These are phyloP conservation scores for Phlebiopsis gigantea DNA, from an alignment of 768 basidiomycete genomes.

Conservation along the genomic window DNA sequence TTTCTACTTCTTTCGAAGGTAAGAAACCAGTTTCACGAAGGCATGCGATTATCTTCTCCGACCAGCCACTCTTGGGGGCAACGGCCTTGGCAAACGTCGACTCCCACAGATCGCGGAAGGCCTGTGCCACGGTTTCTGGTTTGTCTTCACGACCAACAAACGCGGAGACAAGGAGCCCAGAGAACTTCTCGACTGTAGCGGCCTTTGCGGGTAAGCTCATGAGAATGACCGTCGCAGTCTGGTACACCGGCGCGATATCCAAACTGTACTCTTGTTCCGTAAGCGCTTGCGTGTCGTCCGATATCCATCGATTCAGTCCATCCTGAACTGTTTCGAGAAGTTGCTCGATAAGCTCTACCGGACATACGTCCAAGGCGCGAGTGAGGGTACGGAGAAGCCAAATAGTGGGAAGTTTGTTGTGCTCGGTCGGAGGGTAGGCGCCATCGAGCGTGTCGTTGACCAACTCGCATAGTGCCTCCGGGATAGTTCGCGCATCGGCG, in stretches of 20 bases:
- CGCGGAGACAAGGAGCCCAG: conserved; percentile 49
- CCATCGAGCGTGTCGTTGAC: conserved; percentile 53
- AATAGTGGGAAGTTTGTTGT: conserved; percentile 45
- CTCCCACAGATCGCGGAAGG: conserved; percentile 63
- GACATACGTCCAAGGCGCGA: conserved; percentile 50
- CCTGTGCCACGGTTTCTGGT: conserved; percentile 36
- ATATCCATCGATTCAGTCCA: conserved; percentile 56
- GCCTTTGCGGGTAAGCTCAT: conserved; percentile 38
- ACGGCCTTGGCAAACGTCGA: conserved; percentile 13
- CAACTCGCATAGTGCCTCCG: conserved; percentile 50
- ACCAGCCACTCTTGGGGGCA: conserved; percentile 48
- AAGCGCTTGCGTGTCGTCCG: conserved; percentile 50
- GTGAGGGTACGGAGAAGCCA: conserved; percentile 62
- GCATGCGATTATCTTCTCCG: conserved; percentile 37
- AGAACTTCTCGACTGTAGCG: conserved; percentile 41
- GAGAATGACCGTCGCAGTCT: conserved; percentile 49
- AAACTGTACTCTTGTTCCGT: conserved; percentile 48
- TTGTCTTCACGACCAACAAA: conserved; percentile 49
- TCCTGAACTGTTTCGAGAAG: conserved; percentile 49
- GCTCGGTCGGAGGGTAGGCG: conserved; percentile 61
- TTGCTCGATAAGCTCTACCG: conserved; percentile 37
- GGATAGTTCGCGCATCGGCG: conserved; percentile 46
- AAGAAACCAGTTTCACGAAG: conserved; percentile 20
- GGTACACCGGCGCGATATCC: conserved; percentile 63
- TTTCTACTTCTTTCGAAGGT: conserved; percentile 11